Conservation (phyloP, 768 basidiomycete genomes). For the Epithele typhae region DNA sequence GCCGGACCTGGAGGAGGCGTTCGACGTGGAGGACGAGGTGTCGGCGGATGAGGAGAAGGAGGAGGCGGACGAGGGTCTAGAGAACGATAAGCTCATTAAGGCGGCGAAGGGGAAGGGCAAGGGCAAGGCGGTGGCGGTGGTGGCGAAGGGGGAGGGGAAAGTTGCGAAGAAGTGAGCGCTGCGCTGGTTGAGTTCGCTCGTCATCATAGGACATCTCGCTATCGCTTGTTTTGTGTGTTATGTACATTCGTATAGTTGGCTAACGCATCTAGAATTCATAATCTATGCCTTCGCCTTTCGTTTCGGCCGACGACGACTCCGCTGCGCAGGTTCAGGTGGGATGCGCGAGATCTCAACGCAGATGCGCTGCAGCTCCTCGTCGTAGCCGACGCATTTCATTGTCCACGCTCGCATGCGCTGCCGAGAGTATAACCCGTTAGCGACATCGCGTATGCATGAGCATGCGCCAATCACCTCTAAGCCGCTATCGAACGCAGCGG, state of each 20-base stretch:
- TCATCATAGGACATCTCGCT: too few relatives aligned
- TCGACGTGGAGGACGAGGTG: constrained; percentile 61
- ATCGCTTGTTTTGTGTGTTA: too few relatives aligned
- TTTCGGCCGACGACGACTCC: too few relatives aligned
- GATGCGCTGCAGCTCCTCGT: constrained; percentile 34
- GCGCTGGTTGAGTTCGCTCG: too few relatives aligned
- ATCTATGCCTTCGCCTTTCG: too few relatives aligned
- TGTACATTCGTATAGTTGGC: too few relatives aligned
- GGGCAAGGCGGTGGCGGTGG: constrained; percentile 2
- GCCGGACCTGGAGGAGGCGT: constrained; percentile 91
- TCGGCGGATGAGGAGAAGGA: constrained; percentile 34
- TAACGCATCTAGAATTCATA: too few relatives aligned
- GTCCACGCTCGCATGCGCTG: constrained; percentile 34
- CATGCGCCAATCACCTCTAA: constrained; percentile 34
- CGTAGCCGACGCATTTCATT: constrained; percentile 39
- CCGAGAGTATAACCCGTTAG: background rate
- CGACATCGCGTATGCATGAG: background rate
- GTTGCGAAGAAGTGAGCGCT: constrained; percentile 7
- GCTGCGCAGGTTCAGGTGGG: too few relatives aligned
- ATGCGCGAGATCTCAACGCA: too few relatives aligned
- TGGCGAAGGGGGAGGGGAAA: constrained; percentile 5
- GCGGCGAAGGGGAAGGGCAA: constrained; percentile 40
- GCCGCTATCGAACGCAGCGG: constrained; percentile 24
- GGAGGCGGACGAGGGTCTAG: constrained; percentile 41
- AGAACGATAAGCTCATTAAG: constrained; percentile 58